A percentile compares a stretch with the other conserved stretches of the same genome.
Conservation (phyloP, 1,284 basidiomycete species). For the Cutaneotrichosporon mucoides region DNA sequence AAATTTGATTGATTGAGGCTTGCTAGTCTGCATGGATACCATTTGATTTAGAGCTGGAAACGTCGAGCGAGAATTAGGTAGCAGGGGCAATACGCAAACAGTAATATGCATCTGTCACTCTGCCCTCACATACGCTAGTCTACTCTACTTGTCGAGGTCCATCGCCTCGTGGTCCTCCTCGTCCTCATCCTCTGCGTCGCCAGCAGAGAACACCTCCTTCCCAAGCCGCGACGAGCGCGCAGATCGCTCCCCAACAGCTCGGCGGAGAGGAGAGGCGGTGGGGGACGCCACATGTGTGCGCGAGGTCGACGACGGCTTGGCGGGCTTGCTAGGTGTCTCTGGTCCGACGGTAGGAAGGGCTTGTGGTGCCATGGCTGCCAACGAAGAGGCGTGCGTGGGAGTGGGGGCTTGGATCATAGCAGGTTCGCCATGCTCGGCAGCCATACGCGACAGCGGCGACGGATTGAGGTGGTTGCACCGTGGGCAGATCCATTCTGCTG, state of each 20-base stretch:
- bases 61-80: no score
- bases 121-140: background rate
- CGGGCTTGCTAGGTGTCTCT: slow-evolving; percentile 15
- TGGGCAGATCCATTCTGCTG: slow-evolving; percentile 47
- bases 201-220: slow-evolving; percentile 39
- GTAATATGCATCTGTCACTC: no score
- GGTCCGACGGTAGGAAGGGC: background rate
- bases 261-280: slow-evolving; percentile 22
- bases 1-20: no score
- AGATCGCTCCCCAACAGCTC: slow-evolving; percentile 21
- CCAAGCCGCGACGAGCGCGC: slow-evolving; percentile 35
- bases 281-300: slow-evolving; percentile 7
- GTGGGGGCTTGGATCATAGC: no score
- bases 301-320: background rate
- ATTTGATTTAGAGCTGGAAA: no score
- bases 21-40: no score
- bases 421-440: background rate
- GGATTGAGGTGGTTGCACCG: slow-evolving; percentile 47
- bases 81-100: no score
- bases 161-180: slow-evolving; percentile 22
- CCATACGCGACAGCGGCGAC: slow-evolving; percentile 30
- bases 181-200: slow-evolving; percentile 21
- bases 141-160: slow-evolving; percentile 34
- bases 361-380: no score
- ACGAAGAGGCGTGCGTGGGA: no score